phyloP scores from a whole-genome alignment of 257 asterid genomes.

The Nicotiana benthamiana region DNA sequence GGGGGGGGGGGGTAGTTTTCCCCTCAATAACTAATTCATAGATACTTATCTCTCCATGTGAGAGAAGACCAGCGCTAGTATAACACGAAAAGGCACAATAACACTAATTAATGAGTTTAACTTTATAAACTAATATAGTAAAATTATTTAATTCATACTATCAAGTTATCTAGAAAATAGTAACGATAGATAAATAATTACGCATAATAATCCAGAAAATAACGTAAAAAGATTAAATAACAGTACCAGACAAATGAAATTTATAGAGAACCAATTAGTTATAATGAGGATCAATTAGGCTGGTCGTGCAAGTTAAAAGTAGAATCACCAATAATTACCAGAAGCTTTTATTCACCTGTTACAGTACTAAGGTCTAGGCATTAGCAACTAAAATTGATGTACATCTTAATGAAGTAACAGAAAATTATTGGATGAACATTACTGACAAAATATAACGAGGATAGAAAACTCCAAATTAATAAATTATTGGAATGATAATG shows the following conservation, averaged over 20 bases:
- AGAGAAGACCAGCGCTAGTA: background rate
- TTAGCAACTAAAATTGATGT: background rate
- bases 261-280: background rate
- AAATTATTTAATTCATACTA: too few relatives aligned
- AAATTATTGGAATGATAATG: background rate
- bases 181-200: too few relatives aligned
- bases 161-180: too few relatives aligned
- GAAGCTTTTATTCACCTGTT: background rate
- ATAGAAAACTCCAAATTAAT: background rate
- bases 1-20: background rate
- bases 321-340: background rate
- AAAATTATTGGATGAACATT: background rate
- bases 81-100: background rate
- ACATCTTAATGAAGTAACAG: background rate
- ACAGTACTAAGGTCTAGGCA: background rate
- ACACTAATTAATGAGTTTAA: background rate
- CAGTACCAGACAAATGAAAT: background rate
- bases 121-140: too few relatives aligned
- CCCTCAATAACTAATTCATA: background rate
- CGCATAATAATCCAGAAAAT: too few relatives aligned
- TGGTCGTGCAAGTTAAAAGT: background rate
- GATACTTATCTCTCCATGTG: background rate
- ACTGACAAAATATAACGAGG: background rate
- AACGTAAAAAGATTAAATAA: background rate
- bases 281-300: background rate